phyloP scores from a whole-genome alignment of 1,139 yeast species.

The Nakaseomyces bracarensis region DNA sequence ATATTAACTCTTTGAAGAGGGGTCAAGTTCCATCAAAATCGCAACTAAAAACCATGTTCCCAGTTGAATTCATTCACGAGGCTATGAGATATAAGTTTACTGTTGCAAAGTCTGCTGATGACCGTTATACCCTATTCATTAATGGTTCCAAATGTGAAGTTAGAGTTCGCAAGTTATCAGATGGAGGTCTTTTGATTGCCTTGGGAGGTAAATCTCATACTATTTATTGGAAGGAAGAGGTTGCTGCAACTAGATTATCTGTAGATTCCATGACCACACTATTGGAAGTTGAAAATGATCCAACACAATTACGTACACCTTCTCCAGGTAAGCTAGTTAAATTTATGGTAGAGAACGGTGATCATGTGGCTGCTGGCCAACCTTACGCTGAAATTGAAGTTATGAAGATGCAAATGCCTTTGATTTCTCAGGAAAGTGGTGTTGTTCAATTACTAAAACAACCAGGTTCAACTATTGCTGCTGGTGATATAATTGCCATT shows the following conservation, averaged over 20 bases:
- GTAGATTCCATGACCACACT: slow-evolving; percentile 93
- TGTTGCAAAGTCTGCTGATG: slow-evolving; percentile 84
- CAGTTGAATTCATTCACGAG: slow-evolving; percentile 91
- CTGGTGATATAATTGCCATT: slow-evolving; percentile 95
- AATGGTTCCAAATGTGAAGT: slow-evolving; percentile 88
- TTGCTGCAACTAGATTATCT: slow-evolving; percentile 89
- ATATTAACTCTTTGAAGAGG: slow-evolving; percentile 67
- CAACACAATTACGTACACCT: slow-evolving; percentile 96
- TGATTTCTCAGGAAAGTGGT: slow-evolving; percentile 90
- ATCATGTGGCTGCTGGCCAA: slow-evolving; percentile 85
- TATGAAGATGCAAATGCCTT: slow-evolving; percentile 97
- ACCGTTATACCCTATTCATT: slow-evolving; percentile 77
- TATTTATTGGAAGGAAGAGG: slow-evolving; percentile 96
- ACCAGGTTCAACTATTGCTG: slow-evolving; percentile 94
- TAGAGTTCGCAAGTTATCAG: slow-evolving; percentile 78
- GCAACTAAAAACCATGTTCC: slow-evolving; percentile 75
- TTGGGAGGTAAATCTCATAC: slow-evolving; percentile 91
- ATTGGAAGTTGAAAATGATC: slow-evolving; percentile 91
- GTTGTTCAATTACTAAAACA: slow-evolving; percentile 86
- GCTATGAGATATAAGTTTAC: slow-evolving; percentile 90
- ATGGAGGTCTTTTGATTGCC: slow-evolving; percentile 86
- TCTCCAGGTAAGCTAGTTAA: slow-evolving; percentile 97
- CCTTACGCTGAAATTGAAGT: slow-evolving; percentile 98
- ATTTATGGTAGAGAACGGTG: slow-evolving; percentile 90
- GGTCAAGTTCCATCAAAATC: slow-evolving; percentile 91